Evolutionary conservation across 345 rosid genomes (phyloP).

Genomic region (Pistacia integerrima): DNA sequence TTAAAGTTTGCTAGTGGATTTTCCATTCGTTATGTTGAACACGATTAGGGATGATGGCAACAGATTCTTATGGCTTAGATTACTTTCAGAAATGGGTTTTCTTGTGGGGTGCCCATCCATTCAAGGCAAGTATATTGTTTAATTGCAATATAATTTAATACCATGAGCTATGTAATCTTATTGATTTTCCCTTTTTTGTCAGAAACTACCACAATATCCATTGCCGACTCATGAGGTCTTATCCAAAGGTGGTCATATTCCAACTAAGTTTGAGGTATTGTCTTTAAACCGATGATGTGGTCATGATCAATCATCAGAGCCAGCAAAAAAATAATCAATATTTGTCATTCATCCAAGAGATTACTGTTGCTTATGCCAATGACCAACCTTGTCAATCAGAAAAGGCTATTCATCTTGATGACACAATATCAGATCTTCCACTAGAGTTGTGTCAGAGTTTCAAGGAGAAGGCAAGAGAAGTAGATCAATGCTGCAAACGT

Average conservation of each 20-base stretch:
- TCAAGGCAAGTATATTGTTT: constrained; percentile 27
- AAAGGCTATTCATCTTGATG: constrained; percentile 36
- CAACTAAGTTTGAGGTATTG: constrained; percentile 47
- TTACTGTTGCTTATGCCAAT: constrained; percentile 30
- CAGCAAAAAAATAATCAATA: not conserved
- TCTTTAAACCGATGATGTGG: not conserved
- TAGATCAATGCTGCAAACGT: too few relatives aligned
- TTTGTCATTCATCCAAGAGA: constrained; percentile 26
- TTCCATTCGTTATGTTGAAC: constrained; percentile 45
- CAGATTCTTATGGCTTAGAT: constrained; percentile 52
- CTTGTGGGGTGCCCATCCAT: constrained; percentile 52
- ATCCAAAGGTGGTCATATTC: constrained; percentile 7
- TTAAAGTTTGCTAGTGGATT: constrained; percentile 40
- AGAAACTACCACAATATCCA: constrained; percentile 56
- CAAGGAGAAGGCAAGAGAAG: too few relatives aligned
- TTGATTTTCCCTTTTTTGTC: constrained; percentile 5
- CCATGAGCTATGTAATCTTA: not conserved
- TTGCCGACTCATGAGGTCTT: constrained; percentile 49
- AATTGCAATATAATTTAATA: not conserved
- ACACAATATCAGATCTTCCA: constrained; percentile 53
- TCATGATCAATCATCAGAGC: too few relatives aligned
- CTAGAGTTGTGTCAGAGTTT: not conserved
- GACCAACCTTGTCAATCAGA: constrained; percentile 24
- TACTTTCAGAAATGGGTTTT: constrained; percentile 45
- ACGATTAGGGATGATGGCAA: constrained; percentile 49